Evolutionary conservation across 2,329 filamentous ascomycete genomes (phyloP).

Genomic region (Bipolaris victoriae): DNA sequence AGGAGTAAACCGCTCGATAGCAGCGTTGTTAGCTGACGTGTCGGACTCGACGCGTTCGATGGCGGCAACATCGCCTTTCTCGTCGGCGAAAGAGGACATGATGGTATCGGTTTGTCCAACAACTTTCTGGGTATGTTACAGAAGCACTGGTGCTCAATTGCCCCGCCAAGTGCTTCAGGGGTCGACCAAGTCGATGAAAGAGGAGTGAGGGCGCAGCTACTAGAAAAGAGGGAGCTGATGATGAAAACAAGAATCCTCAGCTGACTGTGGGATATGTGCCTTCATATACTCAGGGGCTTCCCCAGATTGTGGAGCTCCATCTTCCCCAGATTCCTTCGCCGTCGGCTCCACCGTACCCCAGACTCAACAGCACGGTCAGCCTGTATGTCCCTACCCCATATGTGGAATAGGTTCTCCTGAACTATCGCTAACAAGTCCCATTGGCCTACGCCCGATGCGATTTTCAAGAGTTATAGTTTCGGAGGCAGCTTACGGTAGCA

Average conservation of each 20-base stretch:
- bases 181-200: background rate
- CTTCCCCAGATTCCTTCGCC: constrained; percentile 19
- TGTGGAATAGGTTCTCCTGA: background rate
- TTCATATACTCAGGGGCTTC: constrained; percentile 16
- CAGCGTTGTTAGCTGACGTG: constrained; percentile 20
- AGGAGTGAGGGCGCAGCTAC: background rate
- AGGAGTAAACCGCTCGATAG: constrained; percentile 28
- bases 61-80: constrained; percentile 25
- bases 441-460: constrained; percentile 1
- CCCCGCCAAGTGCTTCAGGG: background rate
- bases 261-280: background rate
- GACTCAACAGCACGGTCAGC: constrained; percentile 6
- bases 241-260: background rate
- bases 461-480: constrained; percentile 9
- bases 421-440: background rate
- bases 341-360: constrained; percentile 20
- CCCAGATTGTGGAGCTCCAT: constrained; percentile 8
- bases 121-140: background rate
- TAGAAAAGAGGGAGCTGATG: background rate
- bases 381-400: constrained; percentile 5
- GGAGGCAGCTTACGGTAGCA: constrained; percentile 6
- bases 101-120: background rate
- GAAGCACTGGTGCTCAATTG: background rate
- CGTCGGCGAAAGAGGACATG: constrained; percentile 28
- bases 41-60: constrained; percentile 27